phyloP scores from a whole-genome alignment of 2,329 filamentous ascomycete species.

The Exophiala mesophila region DNA sequence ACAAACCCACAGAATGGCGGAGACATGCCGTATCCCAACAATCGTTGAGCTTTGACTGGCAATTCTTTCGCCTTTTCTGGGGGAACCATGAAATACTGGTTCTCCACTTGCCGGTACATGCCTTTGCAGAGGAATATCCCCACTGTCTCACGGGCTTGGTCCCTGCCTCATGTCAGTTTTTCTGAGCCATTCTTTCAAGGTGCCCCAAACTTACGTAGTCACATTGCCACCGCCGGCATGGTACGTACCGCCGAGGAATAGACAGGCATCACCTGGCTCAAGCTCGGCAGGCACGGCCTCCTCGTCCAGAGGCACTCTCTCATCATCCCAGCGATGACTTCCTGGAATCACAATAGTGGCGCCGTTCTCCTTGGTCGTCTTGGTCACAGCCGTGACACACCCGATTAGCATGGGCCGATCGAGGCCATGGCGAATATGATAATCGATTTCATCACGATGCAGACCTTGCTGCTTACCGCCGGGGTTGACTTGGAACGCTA shows the following conservation, averaged over 20 bases:
- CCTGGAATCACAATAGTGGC: conserved; percentile 30
- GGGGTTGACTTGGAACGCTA: conserved; percentile 29
- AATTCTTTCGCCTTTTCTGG: conserved; percentile 19
- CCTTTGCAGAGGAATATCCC: conserved; percentile 15
- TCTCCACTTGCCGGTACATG: conserved; percentile 25
- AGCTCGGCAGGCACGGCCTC: conserved; percentile 29
- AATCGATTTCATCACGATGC: conserved; percentile 32
- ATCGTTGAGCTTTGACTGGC: conserved; percentile 19
- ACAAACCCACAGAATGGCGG: conserved; percentile 35
- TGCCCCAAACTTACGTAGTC: conserved; percentile 17
- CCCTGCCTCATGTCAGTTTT: background rate
- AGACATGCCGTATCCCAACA: conserved; percentile 29
- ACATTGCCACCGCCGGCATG: conserved; percentile 33
- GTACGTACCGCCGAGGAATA: conserved; percentile 32
- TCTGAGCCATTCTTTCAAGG: background rate
- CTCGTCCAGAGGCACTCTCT: conserved; percentile 13
- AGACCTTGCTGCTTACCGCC: conserved; percentile 25
- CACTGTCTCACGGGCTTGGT: conserved; percentile 15
- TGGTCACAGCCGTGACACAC: conserved; percentile 31
- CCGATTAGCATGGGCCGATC: conserved; percentile 36
- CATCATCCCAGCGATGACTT: conserved; percentile 25
- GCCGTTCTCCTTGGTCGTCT: conserved; percentile 27
- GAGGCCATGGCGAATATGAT: conserved; percentile 29
- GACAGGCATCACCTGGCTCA: conserved; percentile 32
- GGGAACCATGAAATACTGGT: conserved; percentile 27